Evolutionary conservation across 2,329 filamentous ascomycete species (phyloP).

Genomic region (Lachnellula arida): DNA sequence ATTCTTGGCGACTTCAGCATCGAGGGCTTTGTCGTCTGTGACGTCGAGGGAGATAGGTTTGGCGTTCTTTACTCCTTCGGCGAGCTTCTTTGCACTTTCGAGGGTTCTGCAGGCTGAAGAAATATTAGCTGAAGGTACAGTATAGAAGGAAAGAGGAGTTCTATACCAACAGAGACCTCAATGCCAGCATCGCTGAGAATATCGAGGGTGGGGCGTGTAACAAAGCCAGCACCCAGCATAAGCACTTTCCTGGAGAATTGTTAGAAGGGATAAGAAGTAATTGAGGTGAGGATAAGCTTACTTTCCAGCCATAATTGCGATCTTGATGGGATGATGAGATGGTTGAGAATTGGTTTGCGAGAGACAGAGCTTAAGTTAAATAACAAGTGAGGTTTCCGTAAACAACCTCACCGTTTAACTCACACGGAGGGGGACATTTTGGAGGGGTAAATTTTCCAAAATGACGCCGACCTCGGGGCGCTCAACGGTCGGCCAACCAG

Average conservation of each 20-base stretch:
- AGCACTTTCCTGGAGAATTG: slow-evolving; percentile 35
- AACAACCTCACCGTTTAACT: slow-evolving; percentile 14
- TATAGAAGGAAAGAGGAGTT: background rate
- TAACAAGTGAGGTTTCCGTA: background rate
- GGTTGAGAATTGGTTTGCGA: background rate
- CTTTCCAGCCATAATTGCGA: slow-evolving; percentile 24
- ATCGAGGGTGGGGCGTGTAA: slow-evolving; percentile 54
- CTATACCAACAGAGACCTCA: slow-evolving; percentile 50
- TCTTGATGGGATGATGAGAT: background rate
- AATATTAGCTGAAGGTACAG: background rate
- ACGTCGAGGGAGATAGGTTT: slow-evolving; percentile 81
- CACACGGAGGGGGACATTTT: slow-evolving; percentile 15
- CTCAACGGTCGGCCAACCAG: background rate
- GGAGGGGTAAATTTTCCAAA: slow-evolving; percentile 17
- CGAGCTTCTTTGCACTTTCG: slow-evolving; percentile 69
- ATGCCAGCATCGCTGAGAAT: slow-evolving; percentile 53
- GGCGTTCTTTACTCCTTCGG: slow-evolving; percentile 66
- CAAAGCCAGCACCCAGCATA: slow-evolving; percentile 48
- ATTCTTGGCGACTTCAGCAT: slow-evolving; percentile 73
- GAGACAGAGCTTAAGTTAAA: background rate
- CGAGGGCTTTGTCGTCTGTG: slow-evolving; percentile 67
- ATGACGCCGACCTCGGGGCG: background rate
- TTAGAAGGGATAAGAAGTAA: background rate
- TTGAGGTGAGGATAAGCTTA: slow-evolving; percentile 6
- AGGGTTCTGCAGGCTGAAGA: slow-evolving; percentile 73